A percentile compares a stretch with the other conserved stretches of the same genome.
phyloP scores from a whole-genome alignment of 257 asterid species.

The Forsythia suspensa region DNA sequence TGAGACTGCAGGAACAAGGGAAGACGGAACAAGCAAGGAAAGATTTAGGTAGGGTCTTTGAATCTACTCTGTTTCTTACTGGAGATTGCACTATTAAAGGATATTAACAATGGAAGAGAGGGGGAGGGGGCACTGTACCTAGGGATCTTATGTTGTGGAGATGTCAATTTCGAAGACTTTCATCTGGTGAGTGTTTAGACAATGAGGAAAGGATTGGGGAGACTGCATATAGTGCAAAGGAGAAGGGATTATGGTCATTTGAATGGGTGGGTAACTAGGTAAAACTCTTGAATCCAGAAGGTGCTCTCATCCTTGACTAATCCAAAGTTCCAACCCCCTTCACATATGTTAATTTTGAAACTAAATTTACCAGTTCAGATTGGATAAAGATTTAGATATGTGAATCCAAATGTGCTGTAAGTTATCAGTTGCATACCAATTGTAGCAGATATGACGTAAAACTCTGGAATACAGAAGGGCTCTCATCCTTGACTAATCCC shows the following conservation, averaged over 20 bases:
- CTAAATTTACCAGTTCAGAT: background rate
- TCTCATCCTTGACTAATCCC: background rate
- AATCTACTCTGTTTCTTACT: background rate
- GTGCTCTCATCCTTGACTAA: background rate
- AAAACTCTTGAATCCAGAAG: background rate
- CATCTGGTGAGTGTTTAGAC: background rate
- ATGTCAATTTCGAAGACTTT: no score
- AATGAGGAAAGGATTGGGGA: background rate
- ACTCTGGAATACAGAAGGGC: background rate
- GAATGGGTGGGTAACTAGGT: background rate
- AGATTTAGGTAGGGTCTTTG: constrained; percentile 63
- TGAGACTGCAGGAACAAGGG: constrained; percentile 98
- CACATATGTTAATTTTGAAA: background rate
- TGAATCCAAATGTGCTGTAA: background rate
- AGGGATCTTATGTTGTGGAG: no score
- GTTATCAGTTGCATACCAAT: background rate
- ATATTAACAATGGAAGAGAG: background rate
- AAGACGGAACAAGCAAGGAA: constrained; percentile 93
- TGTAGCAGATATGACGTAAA: background rate
- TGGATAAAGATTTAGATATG: background rate
- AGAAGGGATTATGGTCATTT: background rate
- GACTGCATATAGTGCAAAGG: background rate
- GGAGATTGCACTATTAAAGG: background rate
- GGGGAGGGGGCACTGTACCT: background rate
- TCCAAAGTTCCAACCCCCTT: background rate